Evolutionary conservation across 2,329 filamentous ascomycete genomes (phyloP), one percentile per base, ranked within the genome.

Genomic region (Bipolaris gigantea): DNA sequence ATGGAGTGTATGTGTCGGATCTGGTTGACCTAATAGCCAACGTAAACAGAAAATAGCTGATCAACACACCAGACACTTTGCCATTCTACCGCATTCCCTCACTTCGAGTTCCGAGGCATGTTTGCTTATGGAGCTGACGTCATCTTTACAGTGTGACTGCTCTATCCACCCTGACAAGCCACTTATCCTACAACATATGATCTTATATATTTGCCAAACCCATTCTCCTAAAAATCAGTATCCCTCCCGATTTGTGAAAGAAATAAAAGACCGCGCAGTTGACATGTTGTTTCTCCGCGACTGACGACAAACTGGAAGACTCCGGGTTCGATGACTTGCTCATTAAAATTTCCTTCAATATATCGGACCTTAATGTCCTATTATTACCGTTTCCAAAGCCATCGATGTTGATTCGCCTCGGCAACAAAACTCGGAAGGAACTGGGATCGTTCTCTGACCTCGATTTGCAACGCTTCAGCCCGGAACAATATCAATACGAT

Each of bases 401-500:
- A 13, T 40, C 13, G 19, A n/a, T 23, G n/a, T 13, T 40, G 23
- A 6, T n/a, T 25, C 9, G 7, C 3, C n/a, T 5, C 6, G 13
- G 21, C 21, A 7, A 3, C 27, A 8, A 43, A 33, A 32, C 8
- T 11, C 6, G n/a, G 16, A 21, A 27, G 11, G 32, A 19, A 11
- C 15, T 40, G 13, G 13, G n/a, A 18, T 21, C 18, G 27, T 21
- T 15, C 8, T 21, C 30, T 35, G 4, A 16, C 32, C 42, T 34
- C 13, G 7, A 23, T 16, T 6, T 7, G 2, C 15, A 16, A 36
- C 13, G 15, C 32, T 30, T 53, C 50, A 53, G 1, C 43, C 43
- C 16, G 43, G 50, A 32, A 53, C 10, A 23, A 53, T 53, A 18
- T 53, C 50, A 30, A 48, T 36, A n/a, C 50, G 36, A 11, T 48